phyloP scores from a whole-genome alignment of 129 eudicot species.

The Centella asiatica region DNA sequence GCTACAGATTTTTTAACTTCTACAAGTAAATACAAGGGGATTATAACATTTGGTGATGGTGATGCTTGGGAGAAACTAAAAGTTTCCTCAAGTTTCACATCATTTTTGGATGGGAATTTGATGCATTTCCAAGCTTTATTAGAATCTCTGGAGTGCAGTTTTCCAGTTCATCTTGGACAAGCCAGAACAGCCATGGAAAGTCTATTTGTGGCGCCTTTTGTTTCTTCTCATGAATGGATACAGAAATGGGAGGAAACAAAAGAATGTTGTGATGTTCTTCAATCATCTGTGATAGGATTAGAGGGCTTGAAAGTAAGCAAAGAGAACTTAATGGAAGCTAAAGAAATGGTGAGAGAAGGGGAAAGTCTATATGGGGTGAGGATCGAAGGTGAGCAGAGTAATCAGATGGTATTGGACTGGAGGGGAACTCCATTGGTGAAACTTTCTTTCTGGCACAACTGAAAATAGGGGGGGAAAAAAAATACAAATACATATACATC shows the following conservation, averaged over 20 bases:
- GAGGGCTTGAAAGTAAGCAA: constrained; percentile 29
- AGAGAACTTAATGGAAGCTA: constrained; percentile 41
- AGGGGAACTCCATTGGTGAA: constrained; percentile 36
- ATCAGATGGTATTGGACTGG: constrained; percentile 59
- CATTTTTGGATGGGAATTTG: constrained; percentile 24
- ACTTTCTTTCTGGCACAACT: constrained; percentile 29
- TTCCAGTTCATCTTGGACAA: constrained; percentile 23
- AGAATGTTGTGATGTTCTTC: constrained; percentile 11
- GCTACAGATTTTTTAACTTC: constrained; percentile 17
- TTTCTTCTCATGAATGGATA: constrained; percentile 16
- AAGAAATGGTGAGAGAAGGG: constrained; percentile 43
- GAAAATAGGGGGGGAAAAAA: neutral
- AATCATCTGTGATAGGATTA: constrained; percentile 11
- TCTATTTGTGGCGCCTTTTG: constrained; percentile 33
- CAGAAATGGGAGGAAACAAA: constrained; percentile 23
- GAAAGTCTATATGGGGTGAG: constrained; percentile 37
- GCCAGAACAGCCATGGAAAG: constrained; percentile 31
- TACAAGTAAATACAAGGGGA: constrained; percentile 5
- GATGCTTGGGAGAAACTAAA: constrained; percentile 11
- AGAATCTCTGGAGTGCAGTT: constrained; percentile 27
- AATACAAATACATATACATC: neutral
- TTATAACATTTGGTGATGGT: constrained; percentile 29
- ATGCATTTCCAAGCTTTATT: constrained; percentile 27
- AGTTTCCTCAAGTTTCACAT: constrained; percentile 9
- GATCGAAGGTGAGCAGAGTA: constrained; percentile 31